Evolutionary conservation across 768 basidiomycete genomes (phyloP).

Genomic region (Suillus brevipes): DNA sequence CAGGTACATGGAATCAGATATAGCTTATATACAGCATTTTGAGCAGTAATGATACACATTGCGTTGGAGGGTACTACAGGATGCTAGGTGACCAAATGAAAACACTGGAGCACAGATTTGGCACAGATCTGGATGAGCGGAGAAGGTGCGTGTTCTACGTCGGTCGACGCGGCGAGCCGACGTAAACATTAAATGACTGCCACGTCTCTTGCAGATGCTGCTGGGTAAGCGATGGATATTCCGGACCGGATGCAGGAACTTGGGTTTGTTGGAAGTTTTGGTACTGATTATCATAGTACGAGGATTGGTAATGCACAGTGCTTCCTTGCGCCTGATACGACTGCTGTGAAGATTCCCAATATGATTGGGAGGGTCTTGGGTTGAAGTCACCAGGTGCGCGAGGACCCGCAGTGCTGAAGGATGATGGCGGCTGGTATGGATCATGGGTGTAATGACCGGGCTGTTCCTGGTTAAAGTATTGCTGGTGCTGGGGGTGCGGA

Average conservation of each 20-base stretch:
- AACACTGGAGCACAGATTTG: slow-evolving; percentile 9
- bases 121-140: slow-evolving; percentile 2
- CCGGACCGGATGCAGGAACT: slow-evolving; percentile 28
- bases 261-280: slow-evolving; percentile 19
- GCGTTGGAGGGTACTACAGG: background rate
- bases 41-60: slow-evolving; percentile 2
- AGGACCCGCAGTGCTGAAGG: slow-evolving; percentile 4
- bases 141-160: slow-evolving; percentile 6
- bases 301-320: slow-evolving; percentile 9
- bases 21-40: background rate
- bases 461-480: slow-evolving; percentile 13
- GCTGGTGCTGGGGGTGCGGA: slow-evolving; percentile 11
- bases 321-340: slow-evolving; percentile 8
- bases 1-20: slow-evolving; percentile 11
- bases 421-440: slow-evolving; percentile 9
- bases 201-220: slow-evolving; percentile 69
- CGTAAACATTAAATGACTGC: slow-evolving; percentile 65
- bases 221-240: slow-evolving; percentile 47
- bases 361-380: slow-evolving; percentile 8
- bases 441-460: slow-evolving; percentile 8
- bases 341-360: slow-evolving; percentile 16
- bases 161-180: slow-evolving; percentile 26
- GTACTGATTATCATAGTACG: slow-evolving; percentile 4
- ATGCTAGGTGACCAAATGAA: slow-evolving; percentile 7
- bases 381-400: slow-evolving; percentile 5